phyloP scores from a whole-genome alignment of 805 yeast species.

The Cyberlindnera bimundalis region DNA sequence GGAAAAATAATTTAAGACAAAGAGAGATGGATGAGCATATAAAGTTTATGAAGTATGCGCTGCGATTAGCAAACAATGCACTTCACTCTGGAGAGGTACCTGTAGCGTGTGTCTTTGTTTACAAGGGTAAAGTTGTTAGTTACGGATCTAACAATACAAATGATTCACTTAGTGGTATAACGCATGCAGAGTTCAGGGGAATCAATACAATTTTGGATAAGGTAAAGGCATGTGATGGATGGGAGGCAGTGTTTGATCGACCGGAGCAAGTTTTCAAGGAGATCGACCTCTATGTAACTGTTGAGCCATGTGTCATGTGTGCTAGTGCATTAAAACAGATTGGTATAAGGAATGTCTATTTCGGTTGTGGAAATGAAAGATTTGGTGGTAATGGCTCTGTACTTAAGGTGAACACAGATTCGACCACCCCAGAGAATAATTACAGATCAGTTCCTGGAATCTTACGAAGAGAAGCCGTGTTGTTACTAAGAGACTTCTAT shows the following conservation, averaged over 20 bases:
- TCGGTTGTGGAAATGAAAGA: constrained; percentile 92
- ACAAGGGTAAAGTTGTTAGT: constrained; percentile 53
- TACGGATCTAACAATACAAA: constrained; percentile 87
- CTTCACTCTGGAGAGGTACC: constrained; percentile 73
- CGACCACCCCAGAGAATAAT: constrained; percentile 25
- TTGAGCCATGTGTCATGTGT: constrained; percentile 98
- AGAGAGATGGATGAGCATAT: constrained; percentile 15
- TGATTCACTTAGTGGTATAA: constrained; percentile 76
- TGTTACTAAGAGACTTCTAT: constrained; percentile 78
- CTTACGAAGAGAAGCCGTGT: constrained; percentile 74
- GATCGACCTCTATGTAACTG: constrained; percentile 82
- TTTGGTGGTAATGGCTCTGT: constrained; percentile 98
- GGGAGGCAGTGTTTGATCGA: constrained; percentile 18
- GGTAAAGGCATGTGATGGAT: constrained; percentile 24
- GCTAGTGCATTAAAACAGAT: constrained; percentile 86
- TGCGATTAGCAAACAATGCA: constrained; percentile 60
- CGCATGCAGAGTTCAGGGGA: constrained; percentile 91
- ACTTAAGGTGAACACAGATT: constrained; percentile 51
- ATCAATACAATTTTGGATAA: constrained; percentile 48
- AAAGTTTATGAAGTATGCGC: constrained; percentile 49
- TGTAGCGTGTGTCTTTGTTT: constrained; percentile 74
- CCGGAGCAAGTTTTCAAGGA: constrained; percentile 43
- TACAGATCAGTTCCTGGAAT: constrained; percentile 75
- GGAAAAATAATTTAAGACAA: too few species aligned
- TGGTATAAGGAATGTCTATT: constrained; percentile 67